phyloP scores from a whole-genome alignment of 2,329 filamentous ascomycete species.

The Geoglossum cookeanum region DNA sequence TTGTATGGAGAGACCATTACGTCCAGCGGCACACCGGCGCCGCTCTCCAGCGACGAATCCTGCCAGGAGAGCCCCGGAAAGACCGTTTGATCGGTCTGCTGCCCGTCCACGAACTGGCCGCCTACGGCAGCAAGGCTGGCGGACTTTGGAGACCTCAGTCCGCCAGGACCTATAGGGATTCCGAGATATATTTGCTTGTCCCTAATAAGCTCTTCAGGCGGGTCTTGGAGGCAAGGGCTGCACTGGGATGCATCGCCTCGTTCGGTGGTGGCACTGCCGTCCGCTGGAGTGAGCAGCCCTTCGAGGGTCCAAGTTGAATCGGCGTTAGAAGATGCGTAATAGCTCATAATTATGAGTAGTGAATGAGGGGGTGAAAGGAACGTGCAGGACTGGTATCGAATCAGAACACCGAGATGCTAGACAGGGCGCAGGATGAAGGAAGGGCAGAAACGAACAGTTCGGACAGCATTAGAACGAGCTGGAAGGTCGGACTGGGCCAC shows the following conservation, averaged over 20 bases:
- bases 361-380: neutral
- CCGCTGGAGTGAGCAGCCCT: neutral
- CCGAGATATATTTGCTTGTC: neutral
- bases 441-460: neutral
- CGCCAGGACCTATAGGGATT: neutral
- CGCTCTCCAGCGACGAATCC: neutral
- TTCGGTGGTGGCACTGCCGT: neutral
- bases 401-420: neutral
- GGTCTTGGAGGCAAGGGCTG: neutral
- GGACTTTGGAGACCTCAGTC: neutral
- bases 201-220: neutral
- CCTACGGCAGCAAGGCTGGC: neutral
- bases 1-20: neutral
- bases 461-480: neutral
- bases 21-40: neutral
- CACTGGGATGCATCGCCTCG: neutral
- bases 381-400: neutral
- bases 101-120: neutral
- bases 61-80: neutral
- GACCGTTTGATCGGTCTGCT: neutral
- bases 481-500: too few relatives aligned
- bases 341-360: neutral
- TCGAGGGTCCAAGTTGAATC: neutral
- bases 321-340: neutral
- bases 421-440: neutral